These are phyloP conservation scores for Mycena vitilis DNA, from an alignment of 768 basidiomycete species.

Conservation along the genomic window DNA sequence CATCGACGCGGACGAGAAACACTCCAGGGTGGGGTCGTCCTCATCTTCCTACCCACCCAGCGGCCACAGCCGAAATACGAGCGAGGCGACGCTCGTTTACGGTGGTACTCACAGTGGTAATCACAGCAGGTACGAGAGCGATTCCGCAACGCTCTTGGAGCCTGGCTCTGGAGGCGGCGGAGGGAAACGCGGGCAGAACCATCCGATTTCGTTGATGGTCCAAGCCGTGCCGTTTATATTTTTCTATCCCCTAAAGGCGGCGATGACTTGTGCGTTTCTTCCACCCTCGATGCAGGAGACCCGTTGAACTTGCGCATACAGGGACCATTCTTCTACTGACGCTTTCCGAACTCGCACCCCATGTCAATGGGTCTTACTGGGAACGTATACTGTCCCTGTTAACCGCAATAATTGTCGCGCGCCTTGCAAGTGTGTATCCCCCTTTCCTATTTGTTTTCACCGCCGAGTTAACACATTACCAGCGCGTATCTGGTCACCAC, in stretches of 20 bases:
- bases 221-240: constrained; percentile 56
- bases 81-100: constrained; percentile 26
- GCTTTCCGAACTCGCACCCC: constrained; percentile 48
- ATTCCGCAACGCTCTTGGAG: not conserved
- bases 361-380: constrained; percentile 40
- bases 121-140: constrained; percentile 5
- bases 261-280: constrained; percentile 50
- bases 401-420: constrained; percentile 44
- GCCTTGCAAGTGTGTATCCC: not conserved
- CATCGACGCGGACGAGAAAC: constrained; percentile 42
- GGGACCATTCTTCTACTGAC: constrained; percentile 55
- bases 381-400: constrained; percentile 53
- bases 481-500: constrained; percentile 51
- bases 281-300: not conserved
- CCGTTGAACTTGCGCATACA: constrained; percentile 24
- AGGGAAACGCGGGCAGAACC: constrained; percentile 43
- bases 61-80: constrained; percentile 9
- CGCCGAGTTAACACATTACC: not conserved
- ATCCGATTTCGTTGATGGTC: constrained; percentile 53
- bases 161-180: no score
- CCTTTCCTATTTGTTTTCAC: not conserved
- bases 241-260: constrained; percentile 59
- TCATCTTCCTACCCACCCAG: not conserved
- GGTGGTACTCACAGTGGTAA: not conserved
- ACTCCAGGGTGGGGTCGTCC: not conserved